Percentiles rank a stretch among this genome's conserved stretches.
Conservation (phyloP, 495 filamentous ascomycete species). For the Bacidia rubella region DNA sequence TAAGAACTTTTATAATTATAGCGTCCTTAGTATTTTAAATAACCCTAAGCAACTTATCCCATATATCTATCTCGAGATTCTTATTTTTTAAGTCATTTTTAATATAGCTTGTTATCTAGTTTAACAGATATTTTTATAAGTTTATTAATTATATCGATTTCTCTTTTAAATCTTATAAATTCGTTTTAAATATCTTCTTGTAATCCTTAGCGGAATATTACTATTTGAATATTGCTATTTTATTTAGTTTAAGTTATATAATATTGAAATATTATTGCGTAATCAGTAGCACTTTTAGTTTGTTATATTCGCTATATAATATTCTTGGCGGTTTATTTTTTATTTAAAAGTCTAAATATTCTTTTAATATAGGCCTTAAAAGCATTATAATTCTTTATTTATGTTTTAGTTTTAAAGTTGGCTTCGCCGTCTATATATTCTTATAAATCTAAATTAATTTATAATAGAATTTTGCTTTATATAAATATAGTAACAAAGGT, state of each 20-base stretch:
- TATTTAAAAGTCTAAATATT: not conserved
- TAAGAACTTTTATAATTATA: not conserved
- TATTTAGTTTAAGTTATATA: conserved; percentile 1
- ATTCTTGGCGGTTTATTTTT: not conserved
- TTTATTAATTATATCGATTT: not conserved
- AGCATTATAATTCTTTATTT: not conserved
- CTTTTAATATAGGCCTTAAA: not conserved
- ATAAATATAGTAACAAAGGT: not conserved
- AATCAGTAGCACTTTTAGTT: not conserved
- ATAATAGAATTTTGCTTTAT: not conserved
- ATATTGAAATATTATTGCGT: not conserved
- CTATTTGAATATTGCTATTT: not conserved
- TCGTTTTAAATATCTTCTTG: conserved; percentile 2
- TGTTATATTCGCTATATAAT: not conserved
- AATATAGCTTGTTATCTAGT: conserved; percentile 1
- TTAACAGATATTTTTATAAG: not conserved
- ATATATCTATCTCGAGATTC: not conserved
- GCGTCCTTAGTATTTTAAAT: not conserved
- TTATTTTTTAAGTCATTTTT: not conserved
- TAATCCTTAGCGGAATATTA: not conserved
- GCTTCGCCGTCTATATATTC: not conserved
- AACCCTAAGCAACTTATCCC: not conserved
- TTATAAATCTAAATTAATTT: not conserved
- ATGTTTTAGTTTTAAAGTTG: not conserved
- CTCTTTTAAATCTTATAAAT: not conserved